Conservation (phyloP, 352 stramenopile species). For the Pseudoperonospora humuli region DNA sequence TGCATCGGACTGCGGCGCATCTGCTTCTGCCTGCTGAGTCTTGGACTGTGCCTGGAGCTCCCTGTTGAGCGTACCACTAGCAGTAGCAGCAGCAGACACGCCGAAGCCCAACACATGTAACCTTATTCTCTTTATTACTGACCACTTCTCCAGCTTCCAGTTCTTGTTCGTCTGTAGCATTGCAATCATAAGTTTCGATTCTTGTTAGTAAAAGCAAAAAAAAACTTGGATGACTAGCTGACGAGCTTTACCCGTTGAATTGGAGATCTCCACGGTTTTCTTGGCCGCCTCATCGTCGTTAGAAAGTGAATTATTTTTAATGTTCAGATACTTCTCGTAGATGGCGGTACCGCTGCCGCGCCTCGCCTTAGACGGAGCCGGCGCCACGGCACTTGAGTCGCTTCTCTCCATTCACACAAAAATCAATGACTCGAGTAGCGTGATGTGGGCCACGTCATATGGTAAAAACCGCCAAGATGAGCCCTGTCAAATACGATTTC, state of each 20-base stretch:
- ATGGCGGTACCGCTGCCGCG: constrained; percentile 15
- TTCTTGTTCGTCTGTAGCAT: constrained; percentile 35
- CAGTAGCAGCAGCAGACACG: constrained; percentile 19
- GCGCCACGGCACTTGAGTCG: constrained; percentile 9
- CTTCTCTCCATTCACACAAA: constrained; percentile 24
- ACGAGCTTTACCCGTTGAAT: constrained; percentile 36
- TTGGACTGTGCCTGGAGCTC: constrained; percentile 10
- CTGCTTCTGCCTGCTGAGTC: constrained; percentile 9
- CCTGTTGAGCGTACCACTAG: constrained; percentile 14
- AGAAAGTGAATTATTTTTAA: constrained; percentile 28
- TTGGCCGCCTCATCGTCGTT: constrained; percentile 2
- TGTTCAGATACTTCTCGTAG: constrained; percentile 49
- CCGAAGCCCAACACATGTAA: constrained; percentile 14
- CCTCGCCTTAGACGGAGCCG: constrained; percentile 13
- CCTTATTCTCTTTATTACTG: constrained; percentile 32
- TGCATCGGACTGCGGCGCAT: constrained; percentile 14
- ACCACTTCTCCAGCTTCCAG: constrained; percentile 56
- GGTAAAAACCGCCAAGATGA: background rate
- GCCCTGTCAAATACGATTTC: constrained; percentile 9
- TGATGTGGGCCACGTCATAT: constrained; percentile 7
- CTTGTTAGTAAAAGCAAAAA: background rate
- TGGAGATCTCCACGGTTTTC: constrained; percentile 34
- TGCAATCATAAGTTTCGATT: background rate
- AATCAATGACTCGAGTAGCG: background rate
- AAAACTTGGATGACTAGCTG: background rate